phyloP scores from a whole-genome alignment of 106 monocot genomes.

The Apostasia shenzhenica region DNA sequence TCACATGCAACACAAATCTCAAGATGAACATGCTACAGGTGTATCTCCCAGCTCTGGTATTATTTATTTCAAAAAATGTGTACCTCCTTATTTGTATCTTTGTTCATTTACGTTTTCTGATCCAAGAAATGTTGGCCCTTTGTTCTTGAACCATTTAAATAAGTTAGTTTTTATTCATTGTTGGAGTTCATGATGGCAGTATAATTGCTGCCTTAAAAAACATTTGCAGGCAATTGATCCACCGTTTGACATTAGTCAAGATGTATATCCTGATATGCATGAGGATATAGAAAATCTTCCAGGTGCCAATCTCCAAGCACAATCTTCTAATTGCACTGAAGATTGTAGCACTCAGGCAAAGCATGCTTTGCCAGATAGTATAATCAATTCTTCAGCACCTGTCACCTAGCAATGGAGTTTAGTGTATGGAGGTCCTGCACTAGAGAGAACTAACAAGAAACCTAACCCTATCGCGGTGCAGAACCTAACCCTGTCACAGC shows the following conservation, averaged over 20 bases:
- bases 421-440: not conserved
- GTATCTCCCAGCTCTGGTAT: not conserved
- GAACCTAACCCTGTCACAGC: no score
- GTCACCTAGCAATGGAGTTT: not conserved
- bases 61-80: not conserved
- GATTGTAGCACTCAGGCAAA: conserved; percentile 14
- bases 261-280: conserved; percentile 40
- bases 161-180: not conserved
- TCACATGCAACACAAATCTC: conserved; percentile 16
- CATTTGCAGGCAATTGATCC: conserved; percentile 87
- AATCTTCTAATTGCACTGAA: conserved; percentile 9
- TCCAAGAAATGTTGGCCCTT: not conserved
- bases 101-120: not conserved
- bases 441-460: conserved; percentile 13
- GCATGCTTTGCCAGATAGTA: conserved; percentile 7
- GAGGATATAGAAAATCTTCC: conserved; percentile 12
- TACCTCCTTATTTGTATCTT: not conserved
- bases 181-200: not conserved
- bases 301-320: conserved; percentile 18
- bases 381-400: conserved; percentile 4
- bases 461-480: not conserved
- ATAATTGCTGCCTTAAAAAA: not conserved
- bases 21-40: conserved; percentile 98
- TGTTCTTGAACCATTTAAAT: not conserved
- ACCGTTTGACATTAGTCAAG: conserved; percentile 79